Evolutionary conservation across 805 yeast species (phyloP).

Genomic region (Kluyveromyces nonfermentans): DNA sequence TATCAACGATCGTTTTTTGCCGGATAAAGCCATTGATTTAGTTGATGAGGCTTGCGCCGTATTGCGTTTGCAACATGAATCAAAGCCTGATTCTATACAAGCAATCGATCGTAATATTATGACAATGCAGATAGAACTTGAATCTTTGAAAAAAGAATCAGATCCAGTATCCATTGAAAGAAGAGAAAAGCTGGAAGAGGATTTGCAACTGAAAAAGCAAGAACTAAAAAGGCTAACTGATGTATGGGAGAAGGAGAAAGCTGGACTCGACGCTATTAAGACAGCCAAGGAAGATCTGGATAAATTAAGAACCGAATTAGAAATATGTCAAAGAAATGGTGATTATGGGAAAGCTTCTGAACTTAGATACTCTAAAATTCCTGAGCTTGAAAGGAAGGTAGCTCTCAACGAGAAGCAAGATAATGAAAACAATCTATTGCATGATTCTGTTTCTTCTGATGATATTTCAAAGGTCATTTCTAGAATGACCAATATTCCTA

Average conservation of each 20-base stretch:
- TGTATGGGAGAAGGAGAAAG: conserved; percentile 80
- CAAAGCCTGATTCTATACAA: conserved; percentile 91
- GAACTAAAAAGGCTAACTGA: conserved; percentile 67
- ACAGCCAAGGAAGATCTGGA: conserved; percentile 75
- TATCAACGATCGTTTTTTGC: conserved; percentile 82
- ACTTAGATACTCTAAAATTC: conserved; percentile 79
- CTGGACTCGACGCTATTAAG: conserved; percentile 68
- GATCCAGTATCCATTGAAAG: conserved; percentile 78
- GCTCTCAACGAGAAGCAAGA: conserved; percentile 35
- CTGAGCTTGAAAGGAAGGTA: conserved; percentile 59
- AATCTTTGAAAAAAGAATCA: conserved; percentile 86
- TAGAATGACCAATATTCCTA: conserved; percentile 93
- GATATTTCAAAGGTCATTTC: conserved; percentile 90
- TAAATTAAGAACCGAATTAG: conserved; percentile 73
- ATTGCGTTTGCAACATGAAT: conserved; percentile 86
- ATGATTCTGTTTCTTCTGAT: conserved; percentile 88
- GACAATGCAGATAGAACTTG: conserved; percentile 92
- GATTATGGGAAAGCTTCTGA: conserved; percentile 85
- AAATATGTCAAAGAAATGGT: conserved; percentile 73
- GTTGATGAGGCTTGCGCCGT: conserved; percentile 98
- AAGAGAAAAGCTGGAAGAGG: conserved; percentile 60
- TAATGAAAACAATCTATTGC: conserved; percentile 35
- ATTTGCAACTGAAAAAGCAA: conserved; percentile 48
- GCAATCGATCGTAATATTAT: conserved; percentile 79
- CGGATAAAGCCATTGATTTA: conserved; percentile 94